These are phyloP conservation scores for Calonectria fujianensis DNA, from an alignment of 2,329 filamentous ascomycete genomes.

Conservation along the genomic window DNA sequence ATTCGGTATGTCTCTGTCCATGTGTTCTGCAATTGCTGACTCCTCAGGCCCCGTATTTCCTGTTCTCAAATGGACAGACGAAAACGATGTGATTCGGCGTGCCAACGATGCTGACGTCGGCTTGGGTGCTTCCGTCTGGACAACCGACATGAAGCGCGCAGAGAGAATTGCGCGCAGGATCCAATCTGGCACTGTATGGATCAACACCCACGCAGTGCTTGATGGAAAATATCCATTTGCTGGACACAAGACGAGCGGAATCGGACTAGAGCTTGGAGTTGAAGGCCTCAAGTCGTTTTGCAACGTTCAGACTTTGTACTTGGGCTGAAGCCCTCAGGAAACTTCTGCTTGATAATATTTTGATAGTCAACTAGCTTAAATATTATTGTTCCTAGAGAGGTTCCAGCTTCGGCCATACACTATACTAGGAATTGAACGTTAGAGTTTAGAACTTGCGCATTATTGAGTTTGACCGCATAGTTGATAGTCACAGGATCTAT, in stretches of 20 bases:
- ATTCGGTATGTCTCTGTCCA: slow-evolving; percentile 6
- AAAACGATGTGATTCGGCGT: slow-evolving; percentile 14
- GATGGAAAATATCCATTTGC: slow-evolving; percentile 9
- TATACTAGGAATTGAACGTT: not conserved
- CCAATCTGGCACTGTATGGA: slow-evolving; percentile 22
- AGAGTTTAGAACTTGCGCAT: not conserved
- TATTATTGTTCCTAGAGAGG: not conserved
- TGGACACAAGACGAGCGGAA: slow-evolving; percentile 25
- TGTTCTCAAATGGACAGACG: slow-evolving; percentile 6
- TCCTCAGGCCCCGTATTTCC: not conserved
- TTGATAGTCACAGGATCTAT: not conserved
- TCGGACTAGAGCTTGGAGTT: slow-evolving; percentile 16
- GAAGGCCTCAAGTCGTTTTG: slow-evolving; percentile 3
- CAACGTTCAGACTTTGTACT: not conserved
- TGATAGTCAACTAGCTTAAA: not conserved
- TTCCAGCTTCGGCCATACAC: not conserved
- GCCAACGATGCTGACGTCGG: slow-evolving; percentile 20
- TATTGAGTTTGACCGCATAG: not conserved
- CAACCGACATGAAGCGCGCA: not conserved
- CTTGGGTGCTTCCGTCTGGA: slow-evolving; percentile 23
- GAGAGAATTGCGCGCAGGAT: slow-evolving; percentile 17
- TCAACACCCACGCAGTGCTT: slow-evolving; percentile 17
- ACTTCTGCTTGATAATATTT: not conserved
- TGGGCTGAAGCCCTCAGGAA: not conserved
- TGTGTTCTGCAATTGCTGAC: not conserved